Evolutionary conservation across 2,329 filamentous ascomycete genomes (phyloP).

Genomic region (Diaporthe sp.): DNA sequence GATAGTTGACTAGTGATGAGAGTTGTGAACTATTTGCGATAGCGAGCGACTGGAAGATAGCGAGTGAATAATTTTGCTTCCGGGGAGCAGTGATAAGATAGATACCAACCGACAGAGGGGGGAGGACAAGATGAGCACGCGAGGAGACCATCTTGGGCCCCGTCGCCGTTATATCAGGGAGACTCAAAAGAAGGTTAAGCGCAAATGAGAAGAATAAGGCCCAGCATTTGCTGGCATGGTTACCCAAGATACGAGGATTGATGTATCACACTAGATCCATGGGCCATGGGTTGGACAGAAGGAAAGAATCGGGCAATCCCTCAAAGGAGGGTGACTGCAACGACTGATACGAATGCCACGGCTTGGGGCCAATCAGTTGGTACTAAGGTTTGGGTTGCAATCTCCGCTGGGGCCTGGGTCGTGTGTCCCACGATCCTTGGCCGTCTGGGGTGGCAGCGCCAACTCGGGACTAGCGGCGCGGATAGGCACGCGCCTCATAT

Average conservation of each 20-base stretch:
- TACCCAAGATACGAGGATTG: conserved; percentile 27
- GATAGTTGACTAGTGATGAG: neutral
- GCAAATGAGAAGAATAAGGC: conserved; percentile 17
- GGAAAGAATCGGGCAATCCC: neutral
- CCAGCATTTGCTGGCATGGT: conserved; percentile 25
- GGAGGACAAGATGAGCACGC: neutral
- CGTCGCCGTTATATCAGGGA: conserved; percentile 14
- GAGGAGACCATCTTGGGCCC: conserved; percentile 13
- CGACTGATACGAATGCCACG: conserved; percentile 30
- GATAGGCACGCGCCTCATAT: conserved; percentile 32
- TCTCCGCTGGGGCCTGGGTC: conserved; percentile 33
- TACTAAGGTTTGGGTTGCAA: conserved; percentile 32
- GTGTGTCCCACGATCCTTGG: conserved; percentile 32
- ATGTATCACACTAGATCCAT: conserved; percentile 13
- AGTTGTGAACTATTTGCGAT: conserved; percentile 7
- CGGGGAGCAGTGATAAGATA: neutral
- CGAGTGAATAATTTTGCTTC: conserved; percentile 5
- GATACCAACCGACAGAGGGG: neutral
- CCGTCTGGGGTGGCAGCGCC: neutral
- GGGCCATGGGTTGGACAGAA: neutral
- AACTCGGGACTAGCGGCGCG: conserved; percentile 22
- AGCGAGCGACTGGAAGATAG: conserved; percentile 2
- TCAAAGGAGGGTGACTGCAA: conserved; percentile 24
- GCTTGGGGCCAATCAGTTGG: conserved; percentile 13
- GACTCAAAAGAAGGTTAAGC: conserved; percentile 4